phyloP scores from a whole-genome alignment of 116 monocot species.

The Trichopus zeylanicus region DNA sequence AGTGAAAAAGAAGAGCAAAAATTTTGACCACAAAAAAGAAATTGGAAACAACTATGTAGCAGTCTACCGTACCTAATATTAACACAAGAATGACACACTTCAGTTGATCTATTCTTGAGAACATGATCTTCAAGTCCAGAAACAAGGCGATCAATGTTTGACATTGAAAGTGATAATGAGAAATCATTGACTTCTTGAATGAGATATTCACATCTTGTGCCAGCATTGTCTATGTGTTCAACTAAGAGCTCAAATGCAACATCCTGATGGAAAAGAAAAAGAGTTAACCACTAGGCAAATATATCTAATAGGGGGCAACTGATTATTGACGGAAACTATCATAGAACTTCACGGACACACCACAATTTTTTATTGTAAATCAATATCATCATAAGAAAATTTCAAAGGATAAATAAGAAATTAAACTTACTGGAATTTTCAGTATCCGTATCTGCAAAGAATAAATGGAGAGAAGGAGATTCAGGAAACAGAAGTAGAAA shows the following conservation, averaged over 20 bases:
- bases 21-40: background rate
- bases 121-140: slow-evolving; percentile 72
- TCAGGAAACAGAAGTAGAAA: background rate
- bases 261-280: slow-evolving; percentile 27
- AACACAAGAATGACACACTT: slow-evolving; percentile 33
- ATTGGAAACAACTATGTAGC: background rate
- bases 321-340: background rate
- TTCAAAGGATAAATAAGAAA: background rate
- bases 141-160: slow-evolving; percentile 46
- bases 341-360: background rate
- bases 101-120: slow-evolving; percentile 31
- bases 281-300: no score
- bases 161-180: slow-evolving; percentile 21
- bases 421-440: slow-evolving; percentile 54
- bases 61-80: slow-evolving; percentile 25
- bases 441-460: slow-evolving; percentile 69
- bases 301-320: background rate
- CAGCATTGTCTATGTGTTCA: slow-evolving; percentile 33
- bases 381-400: background rate
- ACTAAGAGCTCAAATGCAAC: slow-evolving; percentile 47
- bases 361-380: background rate
- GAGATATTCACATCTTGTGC: slow-evolving; percentile 28
- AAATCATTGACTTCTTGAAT: slow-evolving; percentile 28
- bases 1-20: background rate
- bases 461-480: slow-evolving; percentile 2